Evolutionary conservation across 495 filamentous ascomycete genomes (phyloP).

Genomic region (Daldinia vernicosa): DNA sequence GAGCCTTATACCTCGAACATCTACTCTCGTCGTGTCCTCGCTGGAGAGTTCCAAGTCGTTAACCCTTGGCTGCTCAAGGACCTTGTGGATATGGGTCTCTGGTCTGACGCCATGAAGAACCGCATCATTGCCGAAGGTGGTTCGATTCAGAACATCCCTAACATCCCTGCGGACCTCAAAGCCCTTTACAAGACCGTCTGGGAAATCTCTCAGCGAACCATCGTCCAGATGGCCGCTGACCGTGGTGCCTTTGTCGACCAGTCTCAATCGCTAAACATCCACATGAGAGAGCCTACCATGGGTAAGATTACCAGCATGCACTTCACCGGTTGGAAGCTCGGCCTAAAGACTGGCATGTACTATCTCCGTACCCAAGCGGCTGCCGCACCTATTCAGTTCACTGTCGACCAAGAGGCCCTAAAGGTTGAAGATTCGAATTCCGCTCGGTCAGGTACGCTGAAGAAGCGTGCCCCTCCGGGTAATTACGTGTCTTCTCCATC

Average conservation of each 20-base stretch:
- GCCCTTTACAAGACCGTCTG: conserved; percentile 98
- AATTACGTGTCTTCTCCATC: conserved; percentile 61
- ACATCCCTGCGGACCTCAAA: conserved; percentile 96
- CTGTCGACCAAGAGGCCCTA: conserved; percentile 95
- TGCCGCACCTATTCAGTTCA: conserved; percentile 97
- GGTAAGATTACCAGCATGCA: conserved; percentile 99
- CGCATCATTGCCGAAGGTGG: conserved; percentile 97
- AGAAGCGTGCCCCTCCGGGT: conserved; percentile 72
- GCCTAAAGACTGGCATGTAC: conserved; percentile 99
- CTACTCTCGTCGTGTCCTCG: conserved; percentile 96
- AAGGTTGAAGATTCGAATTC: conserved; percentile 87
- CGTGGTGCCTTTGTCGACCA: conserved; percentile 98
- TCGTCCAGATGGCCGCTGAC: conserved; percentile 97
- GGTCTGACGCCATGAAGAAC: conserved; percentile 99
- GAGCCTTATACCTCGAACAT: conserved; percentile 99
- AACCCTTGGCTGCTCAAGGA: conserved; percentile 99
- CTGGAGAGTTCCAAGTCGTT: conserved; percentile 98
- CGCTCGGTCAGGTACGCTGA: conserved; percentile 63
- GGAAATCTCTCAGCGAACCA: conserved; percentile 97
- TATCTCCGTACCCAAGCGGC: conserved; percentile 98
- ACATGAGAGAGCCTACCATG: conserved; percentile 99
- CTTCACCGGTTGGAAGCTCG: conserved; percentile 98
- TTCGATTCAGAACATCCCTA: conserved; percentile 94
- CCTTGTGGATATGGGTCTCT: conserved; percentile 95
- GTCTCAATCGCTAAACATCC: conserved; percentile 98